Base-by-base conservation (phyloP, 306 rosid species). In the Pterocarpus macrocarpus region DNA sequence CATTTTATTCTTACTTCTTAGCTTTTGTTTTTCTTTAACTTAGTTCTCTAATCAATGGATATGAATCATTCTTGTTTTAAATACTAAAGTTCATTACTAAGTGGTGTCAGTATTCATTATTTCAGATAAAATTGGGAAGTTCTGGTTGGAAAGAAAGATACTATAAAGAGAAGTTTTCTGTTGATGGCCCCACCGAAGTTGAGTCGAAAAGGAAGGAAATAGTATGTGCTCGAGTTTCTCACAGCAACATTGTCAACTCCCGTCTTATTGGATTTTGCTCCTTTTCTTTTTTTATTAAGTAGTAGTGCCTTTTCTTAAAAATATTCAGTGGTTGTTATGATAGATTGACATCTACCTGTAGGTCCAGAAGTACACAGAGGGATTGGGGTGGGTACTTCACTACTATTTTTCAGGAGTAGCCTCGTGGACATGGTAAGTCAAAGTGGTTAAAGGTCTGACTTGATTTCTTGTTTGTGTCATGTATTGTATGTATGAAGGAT, bases 401-500 rank as follows among this genome's bases (percentile, higher is more conserved):
- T 91, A 91, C 83, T 89, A 91, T 56, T 89, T 68, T 83, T 84
- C 92, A 0, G 89, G 64, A 3, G 89, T 86, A 10, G 85, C 88
- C 30, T 91, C 96, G 0, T 91, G 96, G 96, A 76, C 87, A 17
- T 91, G 96, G 93, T 86, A 81, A 70, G 77, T n/a, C 32, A 71
- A 38, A 45, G 14, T 22, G 32, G 1, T 62, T 43, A 7, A 8
- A 2, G 13, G 8, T 62, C 34, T 4, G 34, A 35, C 57, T 64
- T 7, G 36, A 52, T 28, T 28, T 45, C 5, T 55, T 36, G 7
- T 14, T 4, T 17, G 0, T 57, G 2, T 12, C 2, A 15, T 52
- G 13, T 13, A 41, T 68, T 67, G 14, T 59, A 50, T 8, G 34
- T 15, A 22, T 58, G 57, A 11, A 28, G n/a, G 5, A 5, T 69